Percentiles rank a stretch among this genome's conserved stretches.
Evolutionary conservation across 2,329 filamentous ascomycete species (phyloP).

Genomic region (Claviceps africana): DNA sequence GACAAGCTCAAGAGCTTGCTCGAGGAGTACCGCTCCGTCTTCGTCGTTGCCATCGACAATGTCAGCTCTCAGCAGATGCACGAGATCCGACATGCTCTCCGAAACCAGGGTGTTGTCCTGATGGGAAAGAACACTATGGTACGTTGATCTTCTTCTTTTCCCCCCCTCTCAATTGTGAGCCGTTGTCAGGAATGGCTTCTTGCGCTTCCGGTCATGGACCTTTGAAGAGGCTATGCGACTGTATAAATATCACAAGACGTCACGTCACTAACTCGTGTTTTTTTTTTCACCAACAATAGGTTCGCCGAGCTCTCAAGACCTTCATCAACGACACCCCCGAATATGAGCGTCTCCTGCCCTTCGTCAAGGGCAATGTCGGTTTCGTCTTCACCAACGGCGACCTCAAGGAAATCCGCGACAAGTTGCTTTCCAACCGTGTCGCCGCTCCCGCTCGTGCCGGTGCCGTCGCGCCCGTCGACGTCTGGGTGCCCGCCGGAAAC

Average conservation of each 20-base stretch:
- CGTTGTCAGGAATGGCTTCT: neutral
- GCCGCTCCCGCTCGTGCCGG: slow-evolving; percentile 95
- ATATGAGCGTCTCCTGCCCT: slow-evolving; percentile 94
- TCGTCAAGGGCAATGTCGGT: slow-evolving; percentile 94
- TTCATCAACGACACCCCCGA: slow-evolving; percentile 84
- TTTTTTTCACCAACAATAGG: slow-evolving; percentile 29
- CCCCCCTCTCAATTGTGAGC: neutral
- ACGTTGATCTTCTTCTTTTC: slow-evolving; percentile 16
- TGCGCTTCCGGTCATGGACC: neutral
- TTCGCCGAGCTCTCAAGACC: slow-evolving; percentile 93
- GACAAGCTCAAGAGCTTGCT: slow-evolving; percentile 98
- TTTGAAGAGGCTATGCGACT: neutral
- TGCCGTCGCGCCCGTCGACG: slow-evolving; percentile 84
- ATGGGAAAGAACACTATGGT: slow-evolving; percentile 99
- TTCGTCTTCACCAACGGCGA: slow-evolving; percentile 99
- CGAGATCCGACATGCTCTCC: slow-evolving; percentile 91
- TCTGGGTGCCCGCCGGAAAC: slow-evolving; percentile 95
- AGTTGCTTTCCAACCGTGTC: slow-evolving; percentile 94
- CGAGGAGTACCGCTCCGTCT: slow-evolving; percentile 92
- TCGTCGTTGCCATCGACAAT: slow-evolving; percentile 98
- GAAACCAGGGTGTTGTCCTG: slow-evolving; percentile 83
- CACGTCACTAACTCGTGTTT: neutral
- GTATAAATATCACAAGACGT: neutral
- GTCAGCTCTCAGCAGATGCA: slow-evolving; percentile 99
- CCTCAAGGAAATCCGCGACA: slow-evolving; percentile 81